Evolutionary conservation across 257 asterid genomes (phyloP).

Genomic region (Nicotiana undulata): DNA sequence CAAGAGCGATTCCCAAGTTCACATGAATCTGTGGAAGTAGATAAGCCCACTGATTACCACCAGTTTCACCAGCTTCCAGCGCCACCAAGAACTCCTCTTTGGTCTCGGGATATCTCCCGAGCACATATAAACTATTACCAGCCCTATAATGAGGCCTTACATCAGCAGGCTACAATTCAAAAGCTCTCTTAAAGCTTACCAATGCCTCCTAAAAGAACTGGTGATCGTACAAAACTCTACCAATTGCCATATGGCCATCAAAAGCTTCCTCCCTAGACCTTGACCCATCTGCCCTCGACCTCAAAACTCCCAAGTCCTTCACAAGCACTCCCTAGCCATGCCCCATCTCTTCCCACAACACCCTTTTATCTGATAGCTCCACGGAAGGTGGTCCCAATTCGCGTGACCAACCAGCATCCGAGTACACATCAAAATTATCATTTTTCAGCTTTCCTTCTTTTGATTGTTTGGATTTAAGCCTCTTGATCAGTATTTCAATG

Average conservation of each 20-base stretch:
- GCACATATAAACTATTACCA: constrained; percentile 82
- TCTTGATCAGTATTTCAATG: constrained; percentile 63
- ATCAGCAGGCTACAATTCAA: constrained; percentile 84
- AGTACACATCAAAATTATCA: constrained; percentile 67
- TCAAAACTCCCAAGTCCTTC: constrained; percentile 77
- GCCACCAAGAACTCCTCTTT: constrained; percentile 84
- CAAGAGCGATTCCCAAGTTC: constrained; percentile 87
- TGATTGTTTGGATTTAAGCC: constrained; percentile 51
- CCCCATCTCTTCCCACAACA: constrained; percentile 72
- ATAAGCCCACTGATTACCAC: constrained; percentile 98
- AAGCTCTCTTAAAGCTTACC: constrained; percentile 92
- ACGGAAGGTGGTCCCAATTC: constrained; percentile 63
- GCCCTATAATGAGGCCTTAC: constrained; percentile 93
- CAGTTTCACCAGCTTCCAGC: constrained; percentile 86
- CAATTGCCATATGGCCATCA: constrained; percentile 97
- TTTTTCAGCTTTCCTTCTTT: constrained; percentile 80
- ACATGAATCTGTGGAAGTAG: constrained; percentile 97
- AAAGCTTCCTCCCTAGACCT: constrained; percentile 89
- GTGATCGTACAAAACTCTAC: constrained; percentile 75
- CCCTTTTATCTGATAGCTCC: constrained; percentile 64
- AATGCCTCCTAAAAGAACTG: constrained; percentile 73
- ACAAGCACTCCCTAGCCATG: constrained; percentile 66
- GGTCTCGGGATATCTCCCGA: constrained; percentile 63
- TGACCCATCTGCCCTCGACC: constrained; percentile 88
- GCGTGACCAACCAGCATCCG: constrained; percentile 82